A percentile compares a stretch with the other conserved stretches of the same genome.
phyloP scores from a whole-genome alignment of 768 basidiomycete species.

The Daedalea quercina region DNA sequence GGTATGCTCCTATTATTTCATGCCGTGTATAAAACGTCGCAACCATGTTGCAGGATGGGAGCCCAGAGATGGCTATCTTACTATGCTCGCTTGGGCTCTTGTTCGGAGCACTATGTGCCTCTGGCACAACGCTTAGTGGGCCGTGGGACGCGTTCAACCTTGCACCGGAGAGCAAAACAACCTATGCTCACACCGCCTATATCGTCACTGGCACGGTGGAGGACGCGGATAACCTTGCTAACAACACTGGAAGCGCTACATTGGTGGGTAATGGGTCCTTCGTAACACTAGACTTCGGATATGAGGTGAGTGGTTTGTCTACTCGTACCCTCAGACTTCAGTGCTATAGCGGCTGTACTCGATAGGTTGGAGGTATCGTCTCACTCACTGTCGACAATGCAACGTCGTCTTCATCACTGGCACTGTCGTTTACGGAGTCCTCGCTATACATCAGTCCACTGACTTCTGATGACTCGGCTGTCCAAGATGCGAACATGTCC shows the following conservation, averaged over 20 bases:
- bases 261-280: constrained; percentile 35
- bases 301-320: constrained; percentile 32
- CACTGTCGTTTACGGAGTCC: constrained; percentile 55
- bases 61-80: not conserved
- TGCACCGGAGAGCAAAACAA: constrained; percentile 40
- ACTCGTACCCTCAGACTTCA: not conserved
- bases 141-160: constrained; percentile 50
- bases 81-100: not conserved
- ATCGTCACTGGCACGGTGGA: constrained; percentile 29
- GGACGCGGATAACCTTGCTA: constrained; percentile 25
- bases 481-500: constrained; percentile 31
- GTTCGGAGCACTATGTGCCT: not conserved
- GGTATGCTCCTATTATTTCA: no score
- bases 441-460: constrained; percentile 45
- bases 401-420: constrained; percentile 29
- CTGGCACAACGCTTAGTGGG: constrained; percentile 32
- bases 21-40: not conserved
- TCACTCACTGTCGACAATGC: constrained; percentile 37
- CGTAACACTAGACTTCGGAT: constrained; percentile 49
- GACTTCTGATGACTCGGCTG: constrained; percentile 41
- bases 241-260: constrained; percentile 30
- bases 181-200: constrained; percentile 37
- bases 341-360: not conserved
- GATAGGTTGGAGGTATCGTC: constrained; percentile 47
- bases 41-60: not conserved